Base-by-base conservation (phyloP, 169 alveolate genomes). In the Cardiosporidium cionae region DNA sequence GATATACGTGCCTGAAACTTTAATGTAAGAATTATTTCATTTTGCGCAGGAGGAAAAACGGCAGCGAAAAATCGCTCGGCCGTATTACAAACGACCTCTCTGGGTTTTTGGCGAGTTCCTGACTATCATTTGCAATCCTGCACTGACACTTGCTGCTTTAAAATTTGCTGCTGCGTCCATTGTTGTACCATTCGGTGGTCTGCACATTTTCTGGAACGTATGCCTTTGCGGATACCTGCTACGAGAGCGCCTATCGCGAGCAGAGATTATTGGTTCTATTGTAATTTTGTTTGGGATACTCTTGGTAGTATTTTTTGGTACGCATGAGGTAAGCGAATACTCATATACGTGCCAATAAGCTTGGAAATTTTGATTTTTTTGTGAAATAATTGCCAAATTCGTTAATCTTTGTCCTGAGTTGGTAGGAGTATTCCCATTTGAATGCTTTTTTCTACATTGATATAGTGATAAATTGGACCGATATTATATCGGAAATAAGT, bases 131-230 rank as follows among this genome's bases (percentile, higher is more conserved):
- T 29, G 63, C 23, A 68, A 74, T 32, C 80, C 80, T 0, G 34
- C 63, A 27, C 36, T 74, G 25, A 74, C 80, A 0, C 7, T 74
- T n/a, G 2, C 31, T 7, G 79, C 79, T 1, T 53, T 70, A 31
- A 70, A 35, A 22, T 74, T 74, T 27, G 79, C 80, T 1, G 80
- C 80, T 68, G 80, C 80, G 72, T 52, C 78, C 3, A 53, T 71
- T 3, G 78, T 52, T 44, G 53, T 71, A 52, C 72, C 78, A 7
- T 52, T 71, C 53, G 72, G 72, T 7, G 78, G 78, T 3, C 27
- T 71, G 70, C 78, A 71, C 53, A 71, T 71, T 4, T 71, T 71
- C 62, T 71, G 78, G 78, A 71, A 71, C 32, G 78, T 71, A 31
- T 7, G 37, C 3, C 58, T 53, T 37, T 63, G 29, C 31, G 72